Evolutionary conservation across 768 basidiomycete genomes (phyloP), one percentile per base, ranked within the genome.

Genomic region (Coprinellus micaceus): DNA sequence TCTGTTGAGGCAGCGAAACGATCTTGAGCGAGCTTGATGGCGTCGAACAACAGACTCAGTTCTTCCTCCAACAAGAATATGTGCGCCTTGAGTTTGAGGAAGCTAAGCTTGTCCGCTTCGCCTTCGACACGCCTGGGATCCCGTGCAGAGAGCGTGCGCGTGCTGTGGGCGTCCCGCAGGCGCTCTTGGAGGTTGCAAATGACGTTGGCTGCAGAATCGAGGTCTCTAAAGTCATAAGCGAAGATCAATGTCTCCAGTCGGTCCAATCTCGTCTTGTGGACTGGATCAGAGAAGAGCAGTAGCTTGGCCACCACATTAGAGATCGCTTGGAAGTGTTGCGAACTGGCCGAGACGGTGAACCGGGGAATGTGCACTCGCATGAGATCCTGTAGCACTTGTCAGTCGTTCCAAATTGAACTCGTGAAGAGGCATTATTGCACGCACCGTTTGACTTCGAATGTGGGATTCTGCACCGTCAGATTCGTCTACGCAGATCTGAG

Each of bases 301-400:
- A 98, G 77, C 63, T 94, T 83, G 22, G 88, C 91, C 60, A 96
- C 85, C 61, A 95, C 83, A 67, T 88, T 86, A 57, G 92, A 93
- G 54, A 97, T 88, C 12, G 86, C 86, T 60, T 85, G 78, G 71
- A 91, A 97, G 63, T 95, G 89, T 39, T 81, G 77, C 50, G 91
- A 83, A 61, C 83, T 89, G 12, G 94, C 94, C 22, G 89, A 83
- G 43, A 97, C 89, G 0, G 91, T 89, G 68, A 98, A 89, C 22
- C 86, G 85, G 2, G 94, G 94, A 51, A 95, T 84, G 60, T 88
- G 81, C 44, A 97, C 77, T 51, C 84, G 82, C 50, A 94, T 76
- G 28, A 94, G 78, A 71, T 97, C 94, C 91, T 95, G 61, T 19
- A 58, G 4, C 24, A 30, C 22, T 52, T 10, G 29, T 48, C 22